Evolutionary conservation across 2,329 filamentous ascomycete species (phyloP).

Genomic region (Talaromyces sp.): DNA sequence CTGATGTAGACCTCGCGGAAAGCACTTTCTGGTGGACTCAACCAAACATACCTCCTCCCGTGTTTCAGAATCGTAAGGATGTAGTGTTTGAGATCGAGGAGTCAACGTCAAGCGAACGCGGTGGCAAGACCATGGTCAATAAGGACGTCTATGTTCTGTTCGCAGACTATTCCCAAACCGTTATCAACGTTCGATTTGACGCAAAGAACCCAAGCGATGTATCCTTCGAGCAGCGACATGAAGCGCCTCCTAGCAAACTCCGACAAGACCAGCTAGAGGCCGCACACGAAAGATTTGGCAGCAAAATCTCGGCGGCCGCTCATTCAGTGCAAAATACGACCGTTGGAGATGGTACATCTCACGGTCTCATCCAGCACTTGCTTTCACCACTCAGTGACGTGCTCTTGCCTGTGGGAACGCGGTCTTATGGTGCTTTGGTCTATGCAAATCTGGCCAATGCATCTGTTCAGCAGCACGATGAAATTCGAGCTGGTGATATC

Average conservation of each 20-base stretch:
- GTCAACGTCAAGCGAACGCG: constrained; percentile 61
- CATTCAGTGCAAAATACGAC: constrained; percentile 69
- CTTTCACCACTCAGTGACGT: constrained; percentile 68
- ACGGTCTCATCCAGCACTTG: constrained; percentile 71
- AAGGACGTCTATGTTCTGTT: constrained; percentile 85
- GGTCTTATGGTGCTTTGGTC: constrained; percentile 84
- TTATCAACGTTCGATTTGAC: constrained; percentile 77
- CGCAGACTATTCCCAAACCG: constrained; percentile 92
- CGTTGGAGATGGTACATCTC: constrained; percentile 78
- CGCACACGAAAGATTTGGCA: constrained; percentile 74
- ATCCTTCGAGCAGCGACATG: constrained; percentile 76
- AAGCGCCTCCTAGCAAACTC: constrained; percentile 70
- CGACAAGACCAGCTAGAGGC: constrained; percentile 91
- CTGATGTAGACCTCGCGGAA: constrained; percentile 73
- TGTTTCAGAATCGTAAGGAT: constrained; percentile 76
- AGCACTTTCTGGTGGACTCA: constrained; percentile 83
- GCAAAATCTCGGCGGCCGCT: constrained; percentile 67
- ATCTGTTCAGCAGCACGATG: constrained; percentile 80
- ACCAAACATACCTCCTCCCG: constrained; percentile 70
- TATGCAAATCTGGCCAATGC: constrained; percentile 96
- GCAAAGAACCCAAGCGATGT: constrained; percentile 67
- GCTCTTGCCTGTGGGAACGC: constrained; percentile 76
- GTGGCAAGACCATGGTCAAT: constrained; percentile 65
- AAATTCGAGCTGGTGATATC: constrained; percentile 90
- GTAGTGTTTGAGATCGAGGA: constrained; percentile 79